Conservation (phyloP, 805 yeast species). For the Groenewaldozyma salmanticensis region DNA sequence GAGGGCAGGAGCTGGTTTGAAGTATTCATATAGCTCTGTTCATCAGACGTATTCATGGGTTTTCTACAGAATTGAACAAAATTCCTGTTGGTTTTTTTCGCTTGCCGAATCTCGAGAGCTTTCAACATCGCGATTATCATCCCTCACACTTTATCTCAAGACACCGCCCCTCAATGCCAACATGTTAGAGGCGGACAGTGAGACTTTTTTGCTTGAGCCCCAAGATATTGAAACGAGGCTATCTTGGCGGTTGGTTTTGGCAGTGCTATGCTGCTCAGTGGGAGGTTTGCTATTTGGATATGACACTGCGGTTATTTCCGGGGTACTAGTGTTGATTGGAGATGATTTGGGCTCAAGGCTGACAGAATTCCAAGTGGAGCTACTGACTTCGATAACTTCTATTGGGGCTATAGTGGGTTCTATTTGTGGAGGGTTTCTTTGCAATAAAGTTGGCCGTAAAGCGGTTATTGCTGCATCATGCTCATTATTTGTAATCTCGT, state of each 20-base stretch:
- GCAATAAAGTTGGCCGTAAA: conserved; percentile 79
- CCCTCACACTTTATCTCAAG: too few species aligned
- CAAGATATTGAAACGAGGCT: background rate
- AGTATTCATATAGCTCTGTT: too few species aligned
- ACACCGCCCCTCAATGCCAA: too few species aligned
- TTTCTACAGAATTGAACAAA: too few species aligned
- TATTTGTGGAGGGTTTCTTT: conserved; percentile 64
- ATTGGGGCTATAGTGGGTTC: conserved; percentile 85
- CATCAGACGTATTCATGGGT: too few species aligned
- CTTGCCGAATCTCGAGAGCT: too few species aligned
- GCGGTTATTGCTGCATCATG: conserved; percentile 76
- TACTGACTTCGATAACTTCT: conserved; percentile 90
- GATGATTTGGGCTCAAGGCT: conserved; percentile 53
- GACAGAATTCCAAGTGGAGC: conserved; percentile 71
- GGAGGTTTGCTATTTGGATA: conserved; percentile 54
- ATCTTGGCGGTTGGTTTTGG: background rate
- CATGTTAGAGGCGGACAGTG: too few species aligned
- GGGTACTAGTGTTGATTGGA: conserved; percentile 81
- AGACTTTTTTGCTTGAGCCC: background rate
- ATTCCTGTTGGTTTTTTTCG: too few species aligned
- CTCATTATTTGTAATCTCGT: conserved; percentile 70
- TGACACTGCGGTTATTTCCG: conserved; percentile 94
- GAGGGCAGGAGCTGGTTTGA: too few species aligned
- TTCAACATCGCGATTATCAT: too few species aligned
- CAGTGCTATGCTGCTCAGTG: background rate